Conservation (phyloP, 306 rosid genomes). For the Glycine latifolia region DNA sequence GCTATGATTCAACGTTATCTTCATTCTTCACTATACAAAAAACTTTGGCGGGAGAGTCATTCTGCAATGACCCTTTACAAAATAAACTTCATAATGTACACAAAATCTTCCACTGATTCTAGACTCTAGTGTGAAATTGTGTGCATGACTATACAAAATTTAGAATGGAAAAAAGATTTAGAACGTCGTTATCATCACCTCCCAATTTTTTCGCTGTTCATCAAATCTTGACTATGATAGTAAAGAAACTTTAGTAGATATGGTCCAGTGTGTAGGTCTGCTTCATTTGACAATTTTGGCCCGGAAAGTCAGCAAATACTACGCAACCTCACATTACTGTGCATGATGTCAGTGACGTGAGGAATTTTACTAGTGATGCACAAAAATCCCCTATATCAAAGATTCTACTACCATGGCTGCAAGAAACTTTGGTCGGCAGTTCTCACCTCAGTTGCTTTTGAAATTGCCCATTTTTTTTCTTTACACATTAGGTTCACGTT, state of each 20-base stretch:
- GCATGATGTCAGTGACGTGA: conserved; percentile 45
- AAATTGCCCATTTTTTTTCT: conserved; percentile 2
- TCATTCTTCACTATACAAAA: neutral
- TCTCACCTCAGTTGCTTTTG: conserved; percentile 13
- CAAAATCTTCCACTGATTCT: neutral
- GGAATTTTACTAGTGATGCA: conserved; percentile 45
- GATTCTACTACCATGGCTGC: conserved; percentile 56
- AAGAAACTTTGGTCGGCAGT: conserved; percentile 54
- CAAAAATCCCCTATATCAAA: conserved; percentile 38
- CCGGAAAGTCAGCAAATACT: conserved; percentile 54
- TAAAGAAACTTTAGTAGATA: conserved; percentile 33
- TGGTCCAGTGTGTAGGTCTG: conserved; percentile 38
- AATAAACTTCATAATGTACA: neutral
- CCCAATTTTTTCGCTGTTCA: conserved; percentile 22
- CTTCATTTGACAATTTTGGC: conserved; percentile 37
- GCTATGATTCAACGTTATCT: neutral
- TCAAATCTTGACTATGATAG: conserved; percentile 39
- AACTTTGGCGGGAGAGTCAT: conserved; percentile 1
- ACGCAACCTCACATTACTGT: conserved; percentile 10
- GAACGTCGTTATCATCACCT: conserved; percentile 36
- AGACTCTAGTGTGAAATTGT: neutral
- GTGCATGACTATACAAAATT: neutral
- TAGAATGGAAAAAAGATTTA: neutral
- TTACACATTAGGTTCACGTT: conserved; percentile 16
- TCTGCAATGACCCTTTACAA: neutral